phyloP scores from a whole-genome alignment of 1,284 basidiomycete genomes.

The Leccinum pachyderme region DNA sequence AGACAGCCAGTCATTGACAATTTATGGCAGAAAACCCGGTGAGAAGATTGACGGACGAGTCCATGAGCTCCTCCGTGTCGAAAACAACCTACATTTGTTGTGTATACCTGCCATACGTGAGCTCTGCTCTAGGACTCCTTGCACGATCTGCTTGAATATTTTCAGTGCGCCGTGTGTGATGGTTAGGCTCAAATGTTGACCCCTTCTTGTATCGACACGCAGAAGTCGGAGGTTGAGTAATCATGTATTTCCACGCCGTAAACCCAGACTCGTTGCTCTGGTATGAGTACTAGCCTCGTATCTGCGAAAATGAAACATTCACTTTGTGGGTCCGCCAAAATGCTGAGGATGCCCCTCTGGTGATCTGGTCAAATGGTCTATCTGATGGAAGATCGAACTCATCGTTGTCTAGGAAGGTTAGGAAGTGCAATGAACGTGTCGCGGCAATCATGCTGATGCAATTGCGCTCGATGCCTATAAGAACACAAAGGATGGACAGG shows the following conservation, averaged over 20 bases:
- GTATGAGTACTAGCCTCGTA: neutral
- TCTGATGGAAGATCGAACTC: neutral
- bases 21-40: conserved; percentile 2
- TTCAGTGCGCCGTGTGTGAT: neutral
- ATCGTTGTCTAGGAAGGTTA: neutral
- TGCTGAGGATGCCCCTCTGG: neutral
- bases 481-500: neutral
- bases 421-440: neutral
- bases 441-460: neutral
- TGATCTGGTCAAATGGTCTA: neutral
- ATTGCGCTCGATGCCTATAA: neutral
- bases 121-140: neutral
- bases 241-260: neutral
- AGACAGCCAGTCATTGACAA: neutral
- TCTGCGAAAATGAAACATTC: neutral
- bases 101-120: neutral
- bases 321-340: neutral
- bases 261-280: neutral
- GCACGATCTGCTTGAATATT: neutral
- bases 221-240: neutral
- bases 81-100: neutral
- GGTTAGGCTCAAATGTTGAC: neutral
- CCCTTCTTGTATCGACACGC: neutral
- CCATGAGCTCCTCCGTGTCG: neutral
- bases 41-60: neutral